These are phyloP conservation scores for Boechera stricta DNA, from an alignment of 345 rosid species.

Conservation along the genomic window DNA sequence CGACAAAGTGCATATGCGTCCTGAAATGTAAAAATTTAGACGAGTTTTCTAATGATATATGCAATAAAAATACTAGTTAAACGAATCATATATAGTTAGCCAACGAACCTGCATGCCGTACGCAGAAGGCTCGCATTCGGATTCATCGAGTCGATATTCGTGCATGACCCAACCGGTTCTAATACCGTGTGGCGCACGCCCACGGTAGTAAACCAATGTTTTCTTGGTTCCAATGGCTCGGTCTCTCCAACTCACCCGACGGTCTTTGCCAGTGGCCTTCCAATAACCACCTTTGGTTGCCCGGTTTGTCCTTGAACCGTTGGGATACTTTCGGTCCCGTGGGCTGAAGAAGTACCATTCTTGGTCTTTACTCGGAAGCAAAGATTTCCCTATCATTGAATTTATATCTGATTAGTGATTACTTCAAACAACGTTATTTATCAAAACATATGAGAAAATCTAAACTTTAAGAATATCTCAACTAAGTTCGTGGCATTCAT, in stretches of 20 bases:
- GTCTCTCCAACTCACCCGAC: conserved; percentile 44
- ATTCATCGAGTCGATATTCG: conserved; percentile 48
- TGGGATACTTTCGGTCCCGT: conserved; percentile 48
- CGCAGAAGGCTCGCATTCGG: conserved; percentile 43
- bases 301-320: conserved; percentile 50
- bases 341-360: conserved; percentile 52
- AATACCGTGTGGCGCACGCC: conserved; percentile 47
- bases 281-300: conserved; percentile 50
- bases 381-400: conserved; percentile 36
- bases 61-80: neutral
- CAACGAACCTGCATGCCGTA: conserved; percentile 45
- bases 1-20: conserved; percentile 52
- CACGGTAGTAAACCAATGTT: conserved; percentile 48
- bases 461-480: neutral
- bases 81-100: neutral
- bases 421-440: neutral
- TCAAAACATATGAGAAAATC: too few species aligned
- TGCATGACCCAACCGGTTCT: conserved; percentile 53
- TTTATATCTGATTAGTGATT: neutral
- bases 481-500: neutral
- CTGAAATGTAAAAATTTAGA: conserved; percentile 5
- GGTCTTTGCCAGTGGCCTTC: conserved; percentile 51
- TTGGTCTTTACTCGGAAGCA: conserved; percentile 50
- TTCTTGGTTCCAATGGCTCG: conserved; percentile 47
- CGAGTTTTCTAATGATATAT: neutral